phyloP scores from a whole-genome alignment of 495 filamentous ascomycete genomes.

The Hypomontagnella submonticulosa region DNA sequence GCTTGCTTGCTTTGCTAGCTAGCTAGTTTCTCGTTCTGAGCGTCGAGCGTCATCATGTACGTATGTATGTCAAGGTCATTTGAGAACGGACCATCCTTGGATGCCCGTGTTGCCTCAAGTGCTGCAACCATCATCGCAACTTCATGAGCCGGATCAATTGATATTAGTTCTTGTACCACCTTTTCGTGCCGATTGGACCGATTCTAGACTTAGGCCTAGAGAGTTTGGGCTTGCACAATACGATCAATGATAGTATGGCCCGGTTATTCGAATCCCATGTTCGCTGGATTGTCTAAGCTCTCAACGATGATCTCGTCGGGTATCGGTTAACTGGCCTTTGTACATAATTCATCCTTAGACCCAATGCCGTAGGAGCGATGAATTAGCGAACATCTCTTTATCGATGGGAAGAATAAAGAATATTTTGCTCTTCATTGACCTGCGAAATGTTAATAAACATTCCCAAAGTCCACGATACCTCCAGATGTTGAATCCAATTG shows the following conservation, averaged over 20 bases:
- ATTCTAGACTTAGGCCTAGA: conserved; percentile 22
- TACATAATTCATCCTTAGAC: not conserved
- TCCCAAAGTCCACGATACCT: too few species aligned
- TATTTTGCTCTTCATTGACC: too few species aligned
- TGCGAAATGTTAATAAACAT: too few species aligned
- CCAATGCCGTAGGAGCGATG: not conserved
- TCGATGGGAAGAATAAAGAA: too few species aligned
- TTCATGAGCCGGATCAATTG: conserved; percentile 11
- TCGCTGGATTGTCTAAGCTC: not conserved
- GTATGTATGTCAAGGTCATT: conserved; percentile 30
- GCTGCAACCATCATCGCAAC: conserved; percentile 31
- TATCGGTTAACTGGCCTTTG: too few species aligned
- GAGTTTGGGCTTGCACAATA: conserved; percentile 12
- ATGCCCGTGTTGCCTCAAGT: conserved; percentile 2
- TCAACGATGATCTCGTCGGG: not conserved
- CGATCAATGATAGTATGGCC: conserved; percentile 15
- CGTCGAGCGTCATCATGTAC: conserved; percentile 18
- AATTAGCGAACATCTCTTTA: too few species aligned
- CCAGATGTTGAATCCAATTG: too few species aligned
- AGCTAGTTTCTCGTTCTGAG: conserved; percentile 10
- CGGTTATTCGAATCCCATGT: conserved; percentile 7
- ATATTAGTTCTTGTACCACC: conserved; percentile 29
- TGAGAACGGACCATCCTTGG: conserved; percentile 17
- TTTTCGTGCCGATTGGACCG: conserved; percentile 29
- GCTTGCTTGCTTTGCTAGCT: conserved; percentile 6